Evolutionary conservation across 75 land plant genomes (phyloP).

Genomic region (Pseudotsuga menziesii): DNA sequence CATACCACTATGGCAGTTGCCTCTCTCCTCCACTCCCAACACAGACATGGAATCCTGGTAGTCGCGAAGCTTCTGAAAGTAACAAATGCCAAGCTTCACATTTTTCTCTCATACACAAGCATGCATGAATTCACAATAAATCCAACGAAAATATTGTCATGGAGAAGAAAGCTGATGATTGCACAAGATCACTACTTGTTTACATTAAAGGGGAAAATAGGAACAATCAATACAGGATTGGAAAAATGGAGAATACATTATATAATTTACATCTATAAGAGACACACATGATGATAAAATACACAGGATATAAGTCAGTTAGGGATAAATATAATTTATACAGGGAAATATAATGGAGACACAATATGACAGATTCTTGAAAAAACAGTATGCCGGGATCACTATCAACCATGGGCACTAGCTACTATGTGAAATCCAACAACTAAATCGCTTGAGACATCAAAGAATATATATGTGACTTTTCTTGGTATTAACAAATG

Average conservation of each 20-base stretch:
- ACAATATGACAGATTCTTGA: not conserved
- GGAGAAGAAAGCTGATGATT: not conserved
- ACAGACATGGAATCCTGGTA: conserved; percentile 94
- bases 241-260: not conserved
- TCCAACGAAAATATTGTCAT: not conserved
- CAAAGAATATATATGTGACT: not conserved
- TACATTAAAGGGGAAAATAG: too few relatives aligned
- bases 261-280: not conserved
- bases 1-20: conserved; percentile 86
- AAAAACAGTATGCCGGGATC: not conserved
- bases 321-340: too few relatives aligned
- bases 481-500: not conserved
- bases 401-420: not conserved
- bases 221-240: not conserved
- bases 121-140: not conserved
- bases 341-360: not conserved
- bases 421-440: not conserved
- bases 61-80: conserved; percentile 77
- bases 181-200: not conserved
- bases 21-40: conserved; percentile 97
- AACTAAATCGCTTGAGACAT: not conserved
- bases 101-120: not conserved
- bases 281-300: not conserved
- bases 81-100: not conserved
- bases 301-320: too few relatives aligned